phyloP scores from a whole-genome alignment of 202 grass and related monocot genomes.

The Elaeis oleifera region DNA sequence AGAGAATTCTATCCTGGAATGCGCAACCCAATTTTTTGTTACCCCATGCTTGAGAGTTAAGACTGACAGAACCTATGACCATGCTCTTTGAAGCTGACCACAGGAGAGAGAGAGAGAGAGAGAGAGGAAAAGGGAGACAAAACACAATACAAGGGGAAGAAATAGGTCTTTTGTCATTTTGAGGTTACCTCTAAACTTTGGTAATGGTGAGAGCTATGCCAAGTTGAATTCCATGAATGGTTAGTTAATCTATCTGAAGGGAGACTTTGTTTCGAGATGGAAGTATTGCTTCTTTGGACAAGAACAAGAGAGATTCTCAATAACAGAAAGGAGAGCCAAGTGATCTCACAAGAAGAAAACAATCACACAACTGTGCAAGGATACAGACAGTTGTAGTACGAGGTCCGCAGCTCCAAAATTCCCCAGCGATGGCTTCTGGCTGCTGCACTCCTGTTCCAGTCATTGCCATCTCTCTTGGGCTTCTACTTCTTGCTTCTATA shows the following conservation, averaged over 20 bases:
- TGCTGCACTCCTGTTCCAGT: background rate
- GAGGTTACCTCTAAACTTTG: conserved; percentile 8
- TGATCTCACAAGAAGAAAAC: background rate
- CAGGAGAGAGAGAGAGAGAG: conserved; percentile 1
- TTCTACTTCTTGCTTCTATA: conserved; percentile 13
- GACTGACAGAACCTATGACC: no score
- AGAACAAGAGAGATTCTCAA: conserved; percentile 10
- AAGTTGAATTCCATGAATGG: conserved; percentile 20
- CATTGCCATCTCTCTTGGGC: background rate
- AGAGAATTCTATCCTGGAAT: no score
- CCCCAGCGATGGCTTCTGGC: conserved; percentile 40
- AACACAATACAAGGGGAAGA: no score
- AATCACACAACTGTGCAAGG: conserved; percentile 43
- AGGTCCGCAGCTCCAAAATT: conserved; percentile 19
- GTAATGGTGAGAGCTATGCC: conserved; percentile 17
- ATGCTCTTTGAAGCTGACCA: background rate
- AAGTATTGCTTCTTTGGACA: conserved; percentile 34
- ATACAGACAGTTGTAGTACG: conserved; percentile 18
- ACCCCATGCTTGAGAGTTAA: background rate
- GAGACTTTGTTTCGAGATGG: conserved; percentile 60
- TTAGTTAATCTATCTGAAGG: conserved; percentile 27
- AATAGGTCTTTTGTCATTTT: conserved; percentile 3
- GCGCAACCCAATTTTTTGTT: no score
- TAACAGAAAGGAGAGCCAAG: conserved; percentile 1
- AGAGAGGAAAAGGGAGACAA: background rate